Percentiles rank a stretch among this genome's conserved stretches.
phyloP scores from a whole-genome alignment of 2,329 filamentous ascomycete species.

The Talaromyces sp. region DNA sequence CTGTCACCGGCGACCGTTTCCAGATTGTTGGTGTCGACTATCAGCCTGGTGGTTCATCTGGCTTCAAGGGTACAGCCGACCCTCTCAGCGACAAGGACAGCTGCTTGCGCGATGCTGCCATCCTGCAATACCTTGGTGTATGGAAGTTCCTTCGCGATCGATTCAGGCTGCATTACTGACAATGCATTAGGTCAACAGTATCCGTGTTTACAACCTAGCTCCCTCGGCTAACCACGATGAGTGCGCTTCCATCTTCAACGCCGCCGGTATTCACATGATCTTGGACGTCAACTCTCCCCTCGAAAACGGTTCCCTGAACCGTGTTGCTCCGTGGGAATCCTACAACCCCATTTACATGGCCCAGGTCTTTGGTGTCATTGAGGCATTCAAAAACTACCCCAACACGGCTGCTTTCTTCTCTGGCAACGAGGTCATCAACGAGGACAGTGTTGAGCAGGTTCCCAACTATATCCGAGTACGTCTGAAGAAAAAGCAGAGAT shows the following conservation, averaged over 20 bases:
- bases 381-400: constrained; percentile 62
- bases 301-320: constrained; percentile 52
- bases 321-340: constrained; percentile 49
- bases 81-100: constrained; percentile 53
- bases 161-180: background rate
- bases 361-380: constrained; percentile 58
- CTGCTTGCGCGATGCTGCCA: constrained; percentile 58
- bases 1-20: constrained; percentile 53
- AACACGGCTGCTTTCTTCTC: constrained; percentile 64
- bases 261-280: constrained; percentile 61
- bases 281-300: constrained; percentile 62
- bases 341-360: constrained; percentile 54
- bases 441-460: constrained; percentile 49
- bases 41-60: constrained; percentile 58
- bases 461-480: constrained; percentile 54
- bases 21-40: constrained; percentile 61
- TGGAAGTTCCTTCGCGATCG: constrained; percentile 12
- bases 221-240: constrained; percentile 56
- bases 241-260: constrained; percentile 61
- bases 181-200: constrained; percentile 51
- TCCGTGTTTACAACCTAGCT: constrained; percentile 61
- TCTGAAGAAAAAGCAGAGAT: background rate
- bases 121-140: constrained; percentile 59
- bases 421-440: constrained; percentile 65
- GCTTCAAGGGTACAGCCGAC: constrained; percentile 51